Conservation (phyloP, 495 filamentous ascomycete species). For the Extremus antarcticus region DNA sequence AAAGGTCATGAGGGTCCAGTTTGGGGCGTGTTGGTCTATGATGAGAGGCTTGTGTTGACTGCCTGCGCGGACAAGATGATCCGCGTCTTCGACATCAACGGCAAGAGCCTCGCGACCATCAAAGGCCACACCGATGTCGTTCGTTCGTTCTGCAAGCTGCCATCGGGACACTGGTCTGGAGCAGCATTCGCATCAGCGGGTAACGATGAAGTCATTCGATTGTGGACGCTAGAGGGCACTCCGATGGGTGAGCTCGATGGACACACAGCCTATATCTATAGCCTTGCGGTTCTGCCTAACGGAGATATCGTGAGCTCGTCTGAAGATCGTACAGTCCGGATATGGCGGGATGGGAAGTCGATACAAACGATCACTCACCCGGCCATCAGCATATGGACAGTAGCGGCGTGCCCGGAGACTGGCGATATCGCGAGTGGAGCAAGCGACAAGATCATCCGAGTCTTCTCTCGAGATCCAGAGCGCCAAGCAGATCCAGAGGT, state of each 20-base stretch:
- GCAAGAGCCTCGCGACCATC: constrained; percentile 55
- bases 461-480: constrained; percentile 68
- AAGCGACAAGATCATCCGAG: constrained; percentile 74
- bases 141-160: constrained; percentile 72
- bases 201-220: constrained; percentile 74
- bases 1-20: constrained; percentile 70
- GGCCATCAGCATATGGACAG: constrained; percentile 90
- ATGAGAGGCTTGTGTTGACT: constrained; percentile 70
- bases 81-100: constrained; percentile 61
- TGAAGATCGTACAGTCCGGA: constrained; percentile 80
- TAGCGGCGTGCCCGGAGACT: constrained; percentile 66
- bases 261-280: constrained; percentile 94
- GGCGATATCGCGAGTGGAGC: constrained; percentile 90
- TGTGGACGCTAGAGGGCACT: constrained; percentile 70
- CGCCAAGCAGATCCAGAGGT: constrained; percentile 51
- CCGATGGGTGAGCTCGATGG: constrained; percentile 65
- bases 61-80: constrained; percentile 84
- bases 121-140: constrained; percentile 68
- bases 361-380: constrained; percentile 96
- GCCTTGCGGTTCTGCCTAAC: constrained; percentile 60
- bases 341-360: constrained; percentile 76
- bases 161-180: constrained; percentile 61
- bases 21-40: constrained; percentile 82
- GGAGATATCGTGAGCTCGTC: constrained; percentile 85
- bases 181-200: constrained; percentile 82